Base-by-base conservation (phyloP, 495 filamentous ascomycete genomes). In the Clohesyomyces aquaticus region DNA sequence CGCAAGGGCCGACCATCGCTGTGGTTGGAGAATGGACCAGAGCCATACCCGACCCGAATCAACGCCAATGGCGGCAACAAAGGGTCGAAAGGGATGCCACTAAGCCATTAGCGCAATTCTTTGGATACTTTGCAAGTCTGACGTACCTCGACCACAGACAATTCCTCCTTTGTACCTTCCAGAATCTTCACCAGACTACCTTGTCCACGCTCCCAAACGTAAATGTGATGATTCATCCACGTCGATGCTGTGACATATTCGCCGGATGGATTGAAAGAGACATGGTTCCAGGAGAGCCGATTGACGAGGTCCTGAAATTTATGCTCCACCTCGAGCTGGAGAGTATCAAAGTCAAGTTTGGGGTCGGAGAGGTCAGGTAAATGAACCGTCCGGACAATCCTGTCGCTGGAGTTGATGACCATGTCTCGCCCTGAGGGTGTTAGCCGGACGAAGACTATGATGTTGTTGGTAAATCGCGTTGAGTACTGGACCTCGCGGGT, bases 271-370 rank as follows among this genome's bases (percentile, higher is more conserved):
- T 90, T 94, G 74, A 99, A 97, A 0, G 92, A 86, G 28, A 95
- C 91, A 72, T 96, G 90, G 71, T 96, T 98, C 94, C 94, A 99
- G 28, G 88, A 87, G 11, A 97, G 80, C 26, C 88, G 85, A 71
- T 98, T 96, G 19, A 99, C 93, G 2, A 97, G 90, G 74, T 99
- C 94, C 76, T 97, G 93, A 71, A 97, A 98, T 73, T 96, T 97
- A 74, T 98, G 95, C 72, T 99, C 95, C 22, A 97, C 87, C 32
- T 93, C 89, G 21, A 99, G 81, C 59, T 90, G 86, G 68, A 97
- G 89, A 14, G 82, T 87, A 60, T 88, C 86, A 12, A 80, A 81
- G 58, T 88, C 82, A 23, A 89, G 76, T 54, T 83, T 81, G 18
- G 72, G 65, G 76, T 78, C 43, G 75, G 81, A 55, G 6, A 88